phyloP scores from a whole-genome alignment of 257 asterid genomes.

The Phtheirospermum japonicum region DNA sequence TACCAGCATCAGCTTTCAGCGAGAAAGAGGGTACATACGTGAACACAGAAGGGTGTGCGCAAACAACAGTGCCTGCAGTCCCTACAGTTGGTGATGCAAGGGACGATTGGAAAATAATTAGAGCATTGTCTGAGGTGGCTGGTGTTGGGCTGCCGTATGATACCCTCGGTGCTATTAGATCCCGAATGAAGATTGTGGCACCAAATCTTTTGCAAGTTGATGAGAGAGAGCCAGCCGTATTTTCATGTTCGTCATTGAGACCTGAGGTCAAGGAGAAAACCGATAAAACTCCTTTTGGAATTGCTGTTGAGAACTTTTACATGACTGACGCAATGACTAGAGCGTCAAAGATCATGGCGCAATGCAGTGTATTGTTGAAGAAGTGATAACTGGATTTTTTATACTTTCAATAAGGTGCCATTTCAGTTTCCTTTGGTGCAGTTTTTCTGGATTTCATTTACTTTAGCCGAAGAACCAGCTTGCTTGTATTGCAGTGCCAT shows the following conservation, averaged over 20 bases:
- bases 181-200: constrained; percentile 73
- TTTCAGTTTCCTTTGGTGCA: constrained; percentile 19
- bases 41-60: constrained; percentile 93
- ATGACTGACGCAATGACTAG: constrained; percentile 92
- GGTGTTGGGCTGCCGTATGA: constrained; percentile 66
- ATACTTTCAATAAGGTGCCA: constrained; percentile 43
- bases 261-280: constrained; percentile 56
- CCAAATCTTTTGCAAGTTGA: constrained; percentile 77
- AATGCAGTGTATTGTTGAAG: constrained; percentile 67
- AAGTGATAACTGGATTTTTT: constrained; percentile 42
- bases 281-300: constrained; percentile 52
- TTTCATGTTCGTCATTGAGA: constrained; percentile 66
- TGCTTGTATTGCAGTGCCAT: no score
- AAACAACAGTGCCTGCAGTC: constrained; percentile 83
- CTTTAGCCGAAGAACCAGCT: constrained; percentile 17
- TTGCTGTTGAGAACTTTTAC: constrained; percentile 71
- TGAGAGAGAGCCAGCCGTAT: constrained; percentile 77
- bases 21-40: constrained; percentile 94
- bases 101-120: constrained; percentile 89
- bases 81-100: constrained; percentile 97
- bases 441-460: constrained; percentile 22
- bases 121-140: constrained; percentile 85
- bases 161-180: constrained; percentile 53
- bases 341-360: constrained; percentile 99
- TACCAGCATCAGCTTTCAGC: constrained; percentile 88